Evolutionary conservation across 371 early-diverging fungal species (phyloP).

Genomic region (Mortierella sp.): DNA sequence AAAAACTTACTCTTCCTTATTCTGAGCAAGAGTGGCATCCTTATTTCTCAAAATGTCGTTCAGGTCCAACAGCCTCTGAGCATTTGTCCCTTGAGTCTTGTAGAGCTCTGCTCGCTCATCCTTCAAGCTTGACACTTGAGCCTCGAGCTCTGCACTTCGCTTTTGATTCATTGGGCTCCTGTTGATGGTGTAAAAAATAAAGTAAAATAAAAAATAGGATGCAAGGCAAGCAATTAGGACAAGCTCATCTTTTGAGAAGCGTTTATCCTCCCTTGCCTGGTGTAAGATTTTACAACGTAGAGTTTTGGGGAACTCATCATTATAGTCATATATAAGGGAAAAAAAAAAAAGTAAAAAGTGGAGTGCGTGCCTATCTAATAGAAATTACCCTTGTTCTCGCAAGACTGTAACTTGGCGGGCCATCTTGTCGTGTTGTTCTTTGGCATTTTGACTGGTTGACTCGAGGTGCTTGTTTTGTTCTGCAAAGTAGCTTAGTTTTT

Average conservation of each 20-base stretch:
- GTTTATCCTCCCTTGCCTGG: conserved; percentile 9
- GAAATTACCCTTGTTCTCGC: conserved; percentile 50
- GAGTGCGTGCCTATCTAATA: not conserved
- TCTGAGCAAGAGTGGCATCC: conserved; percentile 74
- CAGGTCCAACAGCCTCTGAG: conserved; percentile 88
- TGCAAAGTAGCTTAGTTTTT: conserved; percentile 42
- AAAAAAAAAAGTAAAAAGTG: not conserved
- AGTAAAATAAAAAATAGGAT: conserved; percentile 6
- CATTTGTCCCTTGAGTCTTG: conserved; percentile 91
- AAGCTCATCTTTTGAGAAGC: conserved; percentile 5
- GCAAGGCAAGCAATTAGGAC: conserved; percentile 11
- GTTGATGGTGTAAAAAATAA: not conserved
- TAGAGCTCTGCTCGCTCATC: conserved; percentile 92
- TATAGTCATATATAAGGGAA: not conserved
- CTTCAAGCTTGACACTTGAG: conserved; percentile 79
- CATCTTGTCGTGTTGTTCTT: conserved; percentile 53
- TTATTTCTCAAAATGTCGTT: conserved; percentile 79
- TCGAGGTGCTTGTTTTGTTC: conserved; percentile 55
- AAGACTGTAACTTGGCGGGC: conserved; percentile 46
- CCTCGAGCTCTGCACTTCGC: conserved; percentile 80
- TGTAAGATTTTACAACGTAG: conserved; percentile 7
- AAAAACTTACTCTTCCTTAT: conserved; percentile 74
- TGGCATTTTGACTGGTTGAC: conserved; percentile 26
- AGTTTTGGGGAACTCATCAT: too few species aligned
- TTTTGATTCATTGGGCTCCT: conserved; percentile 67